Conservation (phyloP, 805 yeast species). For the Huiozyma sinensis region DNA sequence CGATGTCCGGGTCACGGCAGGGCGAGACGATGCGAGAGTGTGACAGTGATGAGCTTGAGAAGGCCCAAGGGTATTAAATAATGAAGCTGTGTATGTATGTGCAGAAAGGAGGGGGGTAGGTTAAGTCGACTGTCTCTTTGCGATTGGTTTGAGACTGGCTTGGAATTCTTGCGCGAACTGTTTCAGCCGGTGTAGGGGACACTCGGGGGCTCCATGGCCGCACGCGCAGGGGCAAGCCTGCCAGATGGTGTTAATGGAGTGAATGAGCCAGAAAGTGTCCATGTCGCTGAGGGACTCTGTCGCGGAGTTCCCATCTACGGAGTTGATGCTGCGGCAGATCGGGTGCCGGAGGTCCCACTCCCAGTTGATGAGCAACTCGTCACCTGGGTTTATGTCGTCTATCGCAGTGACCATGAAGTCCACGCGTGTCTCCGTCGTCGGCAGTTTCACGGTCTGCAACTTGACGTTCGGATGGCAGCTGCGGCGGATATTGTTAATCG, state of each 20-base stretch:
- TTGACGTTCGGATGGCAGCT: constrained; percentile 71
- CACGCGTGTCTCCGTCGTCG: constrained; percentile 24
- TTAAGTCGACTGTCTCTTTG: too few relatives aligned
- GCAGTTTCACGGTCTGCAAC: constrained; percentile 38
- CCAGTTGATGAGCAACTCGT: constrained; percentile 76
- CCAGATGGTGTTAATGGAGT: constrained; percentile 51
- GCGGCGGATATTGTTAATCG: constrained; percentile 36
- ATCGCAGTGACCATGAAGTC: constrained; percentile 49
- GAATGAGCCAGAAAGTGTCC: constrained; percentile 45
- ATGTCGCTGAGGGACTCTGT: constrained; percentile 46
- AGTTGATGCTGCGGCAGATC: constrained; percentile 41
- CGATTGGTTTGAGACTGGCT: neutral
- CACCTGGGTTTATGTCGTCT: constrained; percentile 46
- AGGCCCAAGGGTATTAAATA: too few relatives aligned
- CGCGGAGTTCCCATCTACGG: constrained; percentile 21
- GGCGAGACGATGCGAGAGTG: too few relatives aligned
- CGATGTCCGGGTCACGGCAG: too few relatives aligned
- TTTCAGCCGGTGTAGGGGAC: constrained; percentile 52
- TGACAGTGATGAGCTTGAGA: too few relatives aligned
- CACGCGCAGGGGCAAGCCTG: constrained; percentile 51
- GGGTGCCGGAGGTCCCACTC: constrained; percentile 82
- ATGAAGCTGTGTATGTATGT: too few relatives aligned
- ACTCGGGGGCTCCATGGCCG: constrained; percentile 27
- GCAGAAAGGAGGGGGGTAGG: too few relatives aligned
- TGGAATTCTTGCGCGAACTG: constrained; percentile 46